Percentiles rank a stretch among this genome's conserved stretches.
phyloP scores from a whole-genome alignment of 1,284 basidiomycete genomes.

The Lignosus rhinocerotis region DNA sequence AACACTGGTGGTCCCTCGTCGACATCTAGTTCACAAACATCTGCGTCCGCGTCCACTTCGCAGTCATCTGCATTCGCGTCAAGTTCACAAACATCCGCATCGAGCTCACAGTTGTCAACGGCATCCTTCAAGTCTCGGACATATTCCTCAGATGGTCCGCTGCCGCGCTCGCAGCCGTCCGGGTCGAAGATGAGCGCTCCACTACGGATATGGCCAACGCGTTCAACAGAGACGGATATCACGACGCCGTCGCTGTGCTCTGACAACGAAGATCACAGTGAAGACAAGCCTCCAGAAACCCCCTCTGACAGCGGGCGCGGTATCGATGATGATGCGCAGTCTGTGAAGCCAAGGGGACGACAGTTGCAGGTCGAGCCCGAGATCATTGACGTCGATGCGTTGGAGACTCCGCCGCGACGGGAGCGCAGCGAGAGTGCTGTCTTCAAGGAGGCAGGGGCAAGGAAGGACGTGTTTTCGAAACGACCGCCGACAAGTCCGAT shows the following conservation, averaged over 20 bases:
- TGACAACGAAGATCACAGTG: conserved; percentile 46
- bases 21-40: conserved; percentile 8
- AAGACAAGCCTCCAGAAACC: conserved; percentile 36
- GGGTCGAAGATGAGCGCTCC: conserved; percentile 1
- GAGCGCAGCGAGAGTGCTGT: background rate
- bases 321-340: background rate
- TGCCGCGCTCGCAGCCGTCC: conserved; percentile 12
- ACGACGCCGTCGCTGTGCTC: conserved; percentile 70
- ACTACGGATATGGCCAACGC: conserved; percentile 29
- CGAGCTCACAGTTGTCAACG: conserved; percentile 8
- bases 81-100: conserved; percentile 7
- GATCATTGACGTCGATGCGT: conserved; percentile 26
- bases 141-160: conserved; percentile 7
- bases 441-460: conserved; percentile 5
- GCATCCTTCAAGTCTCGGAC: conserved; percentile 4
- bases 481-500: conserved; percentile 66
- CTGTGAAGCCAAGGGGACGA: background rate
- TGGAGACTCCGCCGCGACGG: conserved; percentile 16
- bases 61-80: conserved; percentile 11
- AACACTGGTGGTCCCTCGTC: conserved; percentile 5
- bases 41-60: conserved; percentile 11
- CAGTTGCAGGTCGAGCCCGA: conserved; percentile 16
- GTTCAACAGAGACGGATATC: conserved; percentile 30
- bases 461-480: conserved; percentile 48
- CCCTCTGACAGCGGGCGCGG: conserved; percentile 19